Percentiles rank a stretch among this genome's conserved stretches.
phyloP scores from a whole-genome alignment of 352 stramenopile genomes.

The Globisporangium echinulatum region DNA sequence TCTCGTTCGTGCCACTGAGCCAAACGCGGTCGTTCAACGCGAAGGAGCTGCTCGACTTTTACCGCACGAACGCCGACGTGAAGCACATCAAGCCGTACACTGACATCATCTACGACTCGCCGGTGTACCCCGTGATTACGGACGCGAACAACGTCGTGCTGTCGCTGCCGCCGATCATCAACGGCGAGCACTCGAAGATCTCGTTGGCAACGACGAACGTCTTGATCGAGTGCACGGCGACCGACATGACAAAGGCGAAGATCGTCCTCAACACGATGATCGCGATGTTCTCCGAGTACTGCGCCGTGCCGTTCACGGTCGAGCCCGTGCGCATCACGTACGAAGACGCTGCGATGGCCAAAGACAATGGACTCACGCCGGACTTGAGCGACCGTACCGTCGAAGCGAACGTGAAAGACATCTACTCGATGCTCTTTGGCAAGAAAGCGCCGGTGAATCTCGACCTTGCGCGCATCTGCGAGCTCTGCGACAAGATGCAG shows the following conservation, averaged over 20 bases:
- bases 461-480: conserved; percentile 83
- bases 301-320: conserved; percentile 92
- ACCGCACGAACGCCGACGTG: conserved; percentile 89
- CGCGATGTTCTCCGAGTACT: conserved; percentile 99
- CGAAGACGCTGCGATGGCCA: conserved; percentile 76
- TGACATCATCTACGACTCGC: conserved; percentile 98
- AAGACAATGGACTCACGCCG: conserved; percentile 84
- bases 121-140: conserved; percentile 96
- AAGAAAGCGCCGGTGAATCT: conserved; percentile 72
- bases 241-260: conserved; percentile 99
- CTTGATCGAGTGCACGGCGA: conserved; percentile 99
- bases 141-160: conserved; percentile 95
- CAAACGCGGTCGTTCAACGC: conserved; percentile 89
- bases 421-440: conserved; percentile 86
- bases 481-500: conserved; percentile 98
- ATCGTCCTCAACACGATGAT: conserved; percentile 99
- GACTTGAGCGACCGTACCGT: conserved; percentile 89
- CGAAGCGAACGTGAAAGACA: conserved; percentile 79
- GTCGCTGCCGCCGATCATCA: conserved; percentile 99
- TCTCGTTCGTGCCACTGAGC: conserved; percentile 96
- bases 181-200: conserved; percentile 97
- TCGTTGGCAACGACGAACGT: conserved; percentile 97
- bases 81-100: conserved; percentile 99
- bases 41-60: conserved; percentile 94
- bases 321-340: conserved; percentile 97